phyloP scores from a whole-genome alignment of 2,329 filamentous ascomycete species.

The Penicillium sp. region DNA sequence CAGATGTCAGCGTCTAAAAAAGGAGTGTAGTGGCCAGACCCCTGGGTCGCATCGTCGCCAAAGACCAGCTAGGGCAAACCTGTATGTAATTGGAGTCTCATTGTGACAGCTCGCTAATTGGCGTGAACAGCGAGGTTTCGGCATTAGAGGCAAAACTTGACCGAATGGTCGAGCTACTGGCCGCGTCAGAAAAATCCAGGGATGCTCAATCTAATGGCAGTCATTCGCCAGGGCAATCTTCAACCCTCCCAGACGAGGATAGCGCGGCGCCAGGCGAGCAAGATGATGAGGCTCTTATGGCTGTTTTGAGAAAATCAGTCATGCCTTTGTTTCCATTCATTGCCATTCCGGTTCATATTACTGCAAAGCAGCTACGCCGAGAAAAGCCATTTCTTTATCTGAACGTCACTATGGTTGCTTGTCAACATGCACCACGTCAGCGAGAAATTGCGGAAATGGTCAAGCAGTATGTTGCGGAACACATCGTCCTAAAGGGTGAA shows the following conservation, averaged over 20 bases:
- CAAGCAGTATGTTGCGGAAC: conserved; percentile 41
- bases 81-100: conserved; percentile 7
- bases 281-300: conserved; percentile 11
- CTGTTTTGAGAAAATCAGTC: conserved; percentile 20
- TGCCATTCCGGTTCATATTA: conserved; percentile 15
- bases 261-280: conserved; percentile 1
- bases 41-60: conserved; percentile 26
- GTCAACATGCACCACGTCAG: conserved; percentile 13
- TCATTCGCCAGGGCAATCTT: conserved; percentile 4
- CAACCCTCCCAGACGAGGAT: neutral
- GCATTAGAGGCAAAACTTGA: conserved; percentile 30
- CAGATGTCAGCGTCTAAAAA: conserved; percentile 31
- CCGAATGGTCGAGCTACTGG: conserved; percentile 26
- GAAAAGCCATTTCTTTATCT: conserved; percentile 26
- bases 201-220: conserved; percentile 2
- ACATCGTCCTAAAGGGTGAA: conserved; percentile 45
- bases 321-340: conserved; percentile 29
- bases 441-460: conserved; percentile 11
- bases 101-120: neutral
- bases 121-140: conserved; percentile 21
- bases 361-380: conserved; percentile 15
- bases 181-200: conserved; percentile 14
- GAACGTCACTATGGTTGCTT: conserved; percentile 22
- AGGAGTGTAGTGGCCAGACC: conserved; percentile 25
- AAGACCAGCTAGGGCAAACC: neutral